Evolutionary conservation across 768 basidiomycete genomes (phyloP).

Genomic region (Boletus sp.): DNA sequence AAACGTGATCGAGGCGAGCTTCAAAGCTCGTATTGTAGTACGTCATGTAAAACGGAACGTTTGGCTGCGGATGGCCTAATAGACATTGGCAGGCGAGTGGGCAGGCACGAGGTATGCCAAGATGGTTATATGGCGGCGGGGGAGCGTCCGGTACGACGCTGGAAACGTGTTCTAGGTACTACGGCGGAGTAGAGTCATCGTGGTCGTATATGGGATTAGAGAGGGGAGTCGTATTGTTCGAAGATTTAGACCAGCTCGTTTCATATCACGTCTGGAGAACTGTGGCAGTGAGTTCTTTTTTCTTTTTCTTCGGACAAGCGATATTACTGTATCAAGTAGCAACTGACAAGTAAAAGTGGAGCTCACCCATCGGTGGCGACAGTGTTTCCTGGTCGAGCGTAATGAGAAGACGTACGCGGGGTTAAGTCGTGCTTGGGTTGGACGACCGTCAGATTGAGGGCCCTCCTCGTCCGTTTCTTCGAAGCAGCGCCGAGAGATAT

Average conservation of each 20-base stretch:
- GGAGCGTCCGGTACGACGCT: not conserved
- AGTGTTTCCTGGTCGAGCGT: not conserved
- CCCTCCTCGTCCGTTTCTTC: not conserved
- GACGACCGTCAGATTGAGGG: not conserved
- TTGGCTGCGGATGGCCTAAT: not conserved
- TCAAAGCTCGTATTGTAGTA: constrained; percentile 1
- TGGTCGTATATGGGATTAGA: constrained; percentile 6
- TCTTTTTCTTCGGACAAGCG: too few species aligned
- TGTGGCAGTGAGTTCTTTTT: not conserved
- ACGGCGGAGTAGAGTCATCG: not conserved
- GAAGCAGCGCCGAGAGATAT: not conserved
- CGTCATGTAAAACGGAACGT: constrained; percentile 2
- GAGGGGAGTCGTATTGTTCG: not conserved
- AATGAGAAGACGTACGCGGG: constrained; percentile 10
- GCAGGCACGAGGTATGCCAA: not conserved
- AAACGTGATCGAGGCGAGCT: not conserved
- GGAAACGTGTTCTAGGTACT: not conserved
- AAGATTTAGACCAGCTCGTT: not conserved
- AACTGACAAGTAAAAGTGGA: too few species aligned
- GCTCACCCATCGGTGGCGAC: too few species aligned
- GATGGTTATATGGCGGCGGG: not conserved
- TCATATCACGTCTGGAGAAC: constrained; percentile 13
- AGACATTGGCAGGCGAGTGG: not conserved
- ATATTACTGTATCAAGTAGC: too few species aligned
- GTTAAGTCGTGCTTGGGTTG: constrained; percentile 1